Base-by-base conservation (phyloP, 768 basidiomycete genomes). In the Neoboletus magnificus region DNA sequence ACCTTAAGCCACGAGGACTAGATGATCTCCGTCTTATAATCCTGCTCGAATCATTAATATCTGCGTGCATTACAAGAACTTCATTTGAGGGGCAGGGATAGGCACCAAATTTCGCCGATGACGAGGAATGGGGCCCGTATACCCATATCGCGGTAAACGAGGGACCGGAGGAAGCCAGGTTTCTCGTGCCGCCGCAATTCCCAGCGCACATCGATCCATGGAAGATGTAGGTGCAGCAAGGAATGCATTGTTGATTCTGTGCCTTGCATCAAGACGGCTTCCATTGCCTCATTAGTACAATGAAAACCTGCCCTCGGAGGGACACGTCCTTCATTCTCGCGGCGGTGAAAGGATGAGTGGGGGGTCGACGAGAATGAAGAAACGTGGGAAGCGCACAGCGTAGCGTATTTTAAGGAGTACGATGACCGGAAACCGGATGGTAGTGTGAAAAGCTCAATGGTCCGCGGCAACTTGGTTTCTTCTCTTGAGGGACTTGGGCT, bases 1-100 rank as follows among this genome's bases (percentile, higher is more conserved):
- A 67, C 67, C 58, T 67, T 69, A 67, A 67, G 15, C 45, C 65
- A 67, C 67, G 66, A 62, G 66, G 62, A 46, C 46, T 8, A 41
- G 57, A 37, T 59, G 67, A 67, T 66, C 62, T 59, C 66, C 66
- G 66, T 64, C 45, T 27, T 32, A 43, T 56, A 58, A 58, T 49
- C 46, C 22, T 50, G 42, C 45, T 52, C 36, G 48, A 39, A 54
- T 65, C 48, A 48, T 63, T 57, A 54, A 61, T 55, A 48, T 58
- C 49, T 50, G 35, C 25, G 29, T 46, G 22, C 40, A 47, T 52
- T 22, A 49, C 27, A 53, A 39, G 48, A 55, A 32, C 48, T 46
- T 58, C 56, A 54, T 57, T 52, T 49, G 42, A 27, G 27, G 11
- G 30, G 49, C 44, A 52, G 32, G 37, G 54, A 55, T 25, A 56